Conservation (phyloP, 805 yeast species). For the Candida tibetensis region DNA sequence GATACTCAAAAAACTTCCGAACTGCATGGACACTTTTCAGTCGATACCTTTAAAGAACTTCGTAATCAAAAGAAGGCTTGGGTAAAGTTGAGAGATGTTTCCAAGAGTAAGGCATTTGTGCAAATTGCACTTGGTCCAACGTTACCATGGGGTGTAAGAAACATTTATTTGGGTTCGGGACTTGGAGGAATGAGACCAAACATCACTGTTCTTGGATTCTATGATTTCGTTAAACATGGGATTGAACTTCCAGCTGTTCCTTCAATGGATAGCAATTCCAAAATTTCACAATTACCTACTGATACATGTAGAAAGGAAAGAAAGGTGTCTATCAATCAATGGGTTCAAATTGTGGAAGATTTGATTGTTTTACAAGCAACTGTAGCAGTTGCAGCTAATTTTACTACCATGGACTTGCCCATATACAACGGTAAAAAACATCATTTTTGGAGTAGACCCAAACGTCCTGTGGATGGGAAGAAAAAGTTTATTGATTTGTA, state of each 20-base stretch:
- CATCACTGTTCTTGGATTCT: constrained; percentile 88
- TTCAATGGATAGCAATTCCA: constrained; percentile 14
- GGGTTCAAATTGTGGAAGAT: constrained; percentile 94
- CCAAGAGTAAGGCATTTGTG: constrained; percentile 86
- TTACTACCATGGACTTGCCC: constrained; percentile 67
- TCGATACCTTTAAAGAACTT: constrained; percentile 60
- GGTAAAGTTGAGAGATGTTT: constrained; percentile 74
- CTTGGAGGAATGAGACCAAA: constrained; percentile 99
- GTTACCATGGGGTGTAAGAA: constrained; percentile 92
- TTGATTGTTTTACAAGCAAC: constrained; percentile 83
- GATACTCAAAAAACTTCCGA: constrained; percentile 34
- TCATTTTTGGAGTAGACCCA: constrained; percentile 5
- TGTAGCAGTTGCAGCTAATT: constrained; percentile 92
- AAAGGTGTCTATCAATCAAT: constrained; percentile 67
- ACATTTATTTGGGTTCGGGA: constrained; percentile 89
- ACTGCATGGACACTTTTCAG: constrained; percentile 45
- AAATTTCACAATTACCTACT: constrained; percentile 56
- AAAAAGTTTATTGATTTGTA: constrained; percentile 77
- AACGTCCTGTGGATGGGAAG: constrained; percentile 4
- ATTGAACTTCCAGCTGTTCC: constrained; percentile 25
- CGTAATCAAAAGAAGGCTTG: constrained; percentile 75
- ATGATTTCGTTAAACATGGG: constrained; percentile 55
- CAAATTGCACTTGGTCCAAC: constrained; percentile 87
- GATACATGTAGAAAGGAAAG: constrained; percentile 72
- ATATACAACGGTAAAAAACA: constrained; percentile 25